A percentile compares a stretch with the other conserved stretches of the same genome.
Evolutionary conservation across 1,139 yeast genomes (phyloP).

Genomic region (Yamadazyma songkhlaensis): DNA sequence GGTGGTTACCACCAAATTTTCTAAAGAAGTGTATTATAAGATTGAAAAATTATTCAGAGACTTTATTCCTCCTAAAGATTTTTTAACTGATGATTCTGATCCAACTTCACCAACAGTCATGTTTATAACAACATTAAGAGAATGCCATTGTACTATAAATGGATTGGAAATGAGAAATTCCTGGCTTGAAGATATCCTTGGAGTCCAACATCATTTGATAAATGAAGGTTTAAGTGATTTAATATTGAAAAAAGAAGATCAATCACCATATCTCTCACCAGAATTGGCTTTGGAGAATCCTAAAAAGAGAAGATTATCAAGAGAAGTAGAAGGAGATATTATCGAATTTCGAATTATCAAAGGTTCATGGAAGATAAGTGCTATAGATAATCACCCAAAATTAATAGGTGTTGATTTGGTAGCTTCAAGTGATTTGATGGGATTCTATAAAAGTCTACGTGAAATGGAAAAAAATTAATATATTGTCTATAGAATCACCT

Average conservation of each 20-base stretch:
- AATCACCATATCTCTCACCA: conserved; percentile 1
- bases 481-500: not conserved
- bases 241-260: not conserved
- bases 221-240: conserved; percentile 8
- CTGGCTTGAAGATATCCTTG: conserved; percentile 33
- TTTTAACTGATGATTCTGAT: conserved; percentile 21
- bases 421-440: conserved; percentile 1
- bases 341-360: conserved; percentile 31
- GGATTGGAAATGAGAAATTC: conserved; percentile 32
- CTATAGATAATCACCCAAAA: conserved; percentile 10
- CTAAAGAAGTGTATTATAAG: conserved; percentile 22
- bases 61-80: conserved; percentile 14
- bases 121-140: conserved; percentile 25
- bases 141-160: conserved; percentile 32
- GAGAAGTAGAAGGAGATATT: conserved; percentile 26
- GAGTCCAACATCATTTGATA: conserved; percentile 7
- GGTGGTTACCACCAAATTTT: conserved; percentile 25
- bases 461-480: too few relatives aligned
- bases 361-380: conserved; percentile 29
- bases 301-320: conserved; percentile 15
- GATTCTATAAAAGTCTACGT: not conserved
- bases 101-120: conserved; percentile 17
- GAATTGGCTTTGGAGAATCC: not conserved
- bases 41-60: conserved; percentile 26
- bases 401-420: conserved; percentile 9